Percentiles rank a stretch among this genome's conserved stretches.
These are phyloP conservation scores for Citrullus amarus DNA, from an alignment of 306 rosid species.

Conservation along the genomic window DNA sequence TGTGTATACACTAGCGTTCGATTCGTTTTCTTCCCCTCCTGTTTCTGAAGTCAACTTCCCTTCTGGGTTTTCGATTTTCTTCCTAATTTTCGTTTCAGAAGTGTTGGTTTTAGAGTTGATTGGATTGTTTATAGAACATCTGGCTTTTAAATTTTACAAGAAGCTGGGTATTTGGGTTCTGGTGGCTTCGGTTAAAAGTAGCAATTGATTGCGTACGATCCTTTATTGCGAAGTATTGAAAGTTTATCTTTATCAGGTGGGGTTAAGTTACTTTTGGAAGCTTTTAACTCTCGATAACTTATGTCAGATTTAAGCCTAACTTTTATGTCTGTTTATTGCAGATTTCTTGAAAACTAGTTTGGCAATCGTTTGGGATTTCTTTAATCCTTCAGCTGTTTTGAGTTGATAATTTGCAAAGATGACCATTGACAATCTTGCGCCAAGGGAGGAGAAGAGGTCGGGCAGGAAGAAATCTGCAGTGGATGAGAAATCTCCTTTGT, in stretches of 20 bases:
- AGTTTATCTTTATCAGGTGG: neutral
- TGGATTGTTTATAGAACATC: neutral
- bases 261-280: neutral
- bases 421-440: neutral
- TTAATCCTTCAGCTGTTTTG: neutral
- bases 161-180: neutral
- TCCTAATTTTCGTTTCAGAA: neutral
- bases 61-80: neutral
- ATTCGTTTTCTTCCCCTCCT: neutral
- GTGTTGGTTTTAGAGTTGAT: neutral
- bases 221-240: neutral
- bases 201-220: neutral
- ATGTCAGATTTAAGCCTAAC: neutral
- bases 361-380: neutral
- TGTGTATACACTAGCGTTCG: neutral
- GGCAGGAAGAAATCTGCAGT: neutral
- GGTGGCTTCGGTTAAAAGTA: neutral
- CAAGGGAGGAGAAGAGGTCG: constrained; percentile 11
- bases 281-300: neutral
- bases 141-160: neutral
- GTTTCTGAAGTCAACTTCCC: neutral
- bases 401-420: neutral
- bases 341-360: neutral
- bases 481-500: constrained; percentile 20
- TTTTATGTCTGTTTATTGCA: neutral